Base-by-base conservation (phyloP, 1,139 yeast species). In the Geotrichum reessii region DNA sequence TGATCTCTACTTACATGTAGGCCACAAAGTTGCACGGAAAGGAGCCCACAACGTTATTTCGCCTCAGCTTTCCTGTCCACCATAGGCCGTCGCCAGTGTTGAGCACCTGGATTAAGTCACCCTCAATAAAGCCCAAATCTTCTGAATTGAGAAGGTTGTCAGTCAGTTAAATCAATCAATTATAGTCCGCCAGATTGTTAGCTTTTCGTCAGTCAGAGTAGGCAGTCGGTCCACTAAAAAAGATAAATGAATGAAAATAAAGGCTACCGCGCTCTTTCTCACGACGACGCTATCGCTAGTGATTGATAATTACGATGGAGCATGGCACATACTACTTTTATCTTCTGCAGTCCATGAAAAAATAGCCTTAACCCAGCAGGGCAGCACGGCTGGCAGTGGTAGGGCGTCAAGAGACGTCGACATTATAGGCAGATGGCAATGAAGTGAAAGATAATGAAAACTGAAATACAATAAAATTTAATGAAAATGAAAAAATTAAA, bases 91-190 rank as follows among this genome's bases (percentile, higher is more conserved):
- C 96, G 7, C 93, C 91, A 2, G 85, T 76, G 65, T 85, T 80
- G 52, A 83, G 78, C 4, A 93, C 96, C 63, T 90, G 96, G 66
- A 93, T 87, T 54, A 88, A 76, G 70, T 93, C 98, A 58, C 95
- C 95, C 73, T 93, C 98, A 51, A 92, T 79, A 71, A 93, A 93
- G 0, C 98, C 98, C 56, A 93, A 78, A 69, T 93, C 97, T 47
- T 87, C 90, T 71, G 40, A 6, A 12, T 17, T 33, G n/a, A 33
- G 14, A 33, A 33, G 22, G 12, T 31, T 31, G 54, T 27, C 31
- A 48, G 48, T 12, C 9, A 17, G 11, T 24, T 8, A 17, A 28
- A 50, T 21, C 42, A 25, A 31, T 19, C n/a, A 28, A 31, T n/a
- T 21, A 3, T 9, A 17, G 22, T 5, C 12, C 5, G 31, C 7